phyloP scores from a whole-genome alignment of 2,329 filamentous ascomycete species.

The Fusarium brachygibbosum region DNA sequence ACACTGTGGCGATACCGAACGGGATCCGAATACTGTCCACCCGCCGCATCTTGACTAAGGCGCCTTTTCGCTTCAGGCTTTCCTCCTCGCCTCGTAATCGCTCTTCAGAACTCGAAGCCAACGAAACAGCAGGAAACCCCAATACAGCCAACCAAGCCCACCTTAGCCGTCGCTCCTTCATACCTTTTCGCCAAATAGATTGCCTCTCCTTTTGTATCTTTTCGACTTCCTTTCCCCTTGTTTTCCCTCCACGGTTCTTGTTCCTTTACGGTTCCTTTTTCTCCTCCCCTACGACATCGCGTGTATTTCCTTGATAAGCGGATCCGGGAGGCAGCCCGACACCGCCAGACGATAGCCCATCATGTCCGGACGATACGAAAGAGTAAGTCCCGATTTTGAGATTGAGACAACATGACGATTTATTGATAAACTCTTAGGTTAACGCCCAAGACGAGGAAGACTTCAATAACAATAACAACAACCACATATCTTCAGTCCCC shows the following conservation, averaged over 20 bases:
- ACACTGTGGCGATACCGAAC: slow-evolving; percentile 37
- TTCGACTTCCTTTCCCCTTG: background rate
- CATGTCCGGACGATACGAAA: slow-evolving; percentile 70
- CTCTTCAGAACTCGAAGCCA: slow-evolving; percentile 22
- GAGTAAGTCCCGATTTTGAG: slow-evolving; percentile 58
- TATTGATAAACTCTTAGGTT: slow-evolving; percentile 59
- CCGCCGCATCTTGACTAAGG: slow-evolving; percentile 25
- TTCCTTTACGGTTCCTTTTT: background rate
- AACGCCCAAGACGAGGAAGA: slow-evolving; percentile 71
- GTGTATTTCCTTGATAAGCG: slow-evolving; percentile 27
- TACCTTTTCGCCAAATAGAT: slow-evolving; percentile 26
- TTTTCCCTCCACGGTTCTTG: background rate
- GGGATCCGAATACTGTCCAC: slow-evolving; percentile 8
- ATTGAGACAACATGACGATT: too few relatives aligned
- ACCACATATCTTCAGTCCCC: slow-evolving; percentile 57
- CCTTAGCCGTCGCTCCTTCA: slow-evolving; percentile 42
- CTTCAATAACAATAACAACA: slow-evolving; percentile 49
- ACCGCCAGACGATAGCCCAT: slow-evolving; percentile 47
- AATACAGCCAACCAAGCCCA: slow-evolving; percentile 14
- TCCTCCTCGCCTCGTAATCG: slow-evolving; percentile 43
- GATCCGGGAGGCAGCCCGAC: slow-evolving; percentile 46
- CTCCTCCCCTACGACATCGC: slow-evolving; percentile 17
- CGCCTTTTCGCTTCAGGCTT: slow-evolving; percentile 10
- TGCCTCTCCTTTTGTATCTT: slow-evolving; percentile 27
- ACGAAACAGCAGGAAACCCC: slow-evolving; percentile 11